Conservation (phyloP, 2,329 filamentous ascomycete genomes). For the Fusarium anthophilum region DNA sequence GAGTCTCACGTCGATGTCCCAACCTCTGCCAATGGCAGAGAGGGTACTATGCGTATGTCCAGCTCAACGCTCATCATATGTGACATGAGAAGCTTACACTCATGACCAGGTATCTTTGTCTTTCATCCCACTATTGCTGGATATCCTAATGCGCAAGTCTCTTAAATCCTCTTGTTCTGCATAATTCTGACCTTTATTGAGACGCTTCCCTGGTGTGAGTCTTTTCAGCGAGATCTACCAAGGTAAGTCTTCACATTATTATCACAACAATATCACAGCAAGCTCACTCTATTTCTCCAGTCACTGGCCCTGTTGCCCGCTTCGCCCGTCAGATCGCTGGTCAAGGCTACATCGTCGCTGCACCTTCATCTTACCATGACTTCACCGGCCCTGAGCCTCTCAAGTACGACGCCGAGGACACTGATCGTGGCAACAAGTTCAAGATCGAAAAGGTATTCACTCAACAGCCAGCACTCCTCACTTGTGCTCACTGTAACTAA, state of each 20-base stretch:
- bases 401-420: constrained; percentile 87
- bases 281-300: constrained; percentile 53
- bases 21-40: constrained; percentile 62
- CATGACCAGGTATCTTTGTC: constrained; percentile 77
- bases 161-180: too few relatives aligned
- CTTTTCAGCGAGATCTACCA: constrained; percentile 97
- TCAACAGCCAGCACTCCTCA: background rate
- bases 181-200: constrained; percentile 40
- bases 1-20: constrained; percentile 63
- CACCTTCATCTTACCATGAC: constrained; percentile 91
- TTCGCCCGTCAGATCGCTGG: constrained; percentile 93
- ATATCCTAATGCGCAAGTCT: constrained; percentile 81
- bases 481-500: background rate
- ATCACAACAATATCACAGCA: background rate
- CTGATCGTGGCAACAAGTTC: constrained; percentile 86
- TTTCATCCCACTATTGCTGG: constrained; percentile 87
- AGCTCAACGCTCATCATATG: constrained; percentile 20
- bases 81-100: constrained; percentile 13
- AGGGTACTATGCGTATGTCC: constrained; percentile 61
- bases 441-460: constrained; percentile 78
- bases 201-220: constrained; percentile 83
- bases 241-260: constrained; percentile 61
- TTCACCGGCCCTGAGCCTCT: constrained; percentile 87
- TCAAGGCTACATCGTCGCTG: constrained; percentile 92
- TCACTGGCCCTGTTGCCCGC: constrained; percentile 88